Evolutionary conservation across 257 asterid genomes (phyloP).

Genomic region (Plantago major): DNA sequence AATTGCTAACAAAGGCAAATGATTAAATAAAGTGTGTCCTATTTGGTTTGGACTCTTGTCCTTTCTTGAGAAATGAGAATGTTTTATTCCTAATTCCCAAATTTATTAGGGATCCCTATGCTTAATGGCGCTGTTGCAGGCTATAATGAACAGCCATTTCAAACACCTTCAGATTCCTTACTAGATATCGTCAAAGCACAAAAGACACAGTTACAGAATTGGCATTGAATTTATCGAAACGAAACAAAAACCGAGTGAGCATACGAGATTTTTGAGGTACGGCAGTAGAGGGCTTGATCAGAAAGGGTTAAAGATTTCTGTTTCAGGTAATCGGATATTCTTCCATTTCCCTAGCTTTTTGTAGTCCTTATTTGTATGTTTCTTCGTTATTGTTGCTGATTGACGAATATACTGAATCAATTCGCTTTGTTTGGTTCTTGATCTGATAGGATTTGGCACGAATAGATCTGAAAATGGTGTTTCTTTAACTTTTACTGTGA

Average conservation of each 20-base stretch:
- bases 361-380: neutral
- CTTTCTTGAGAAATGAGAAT: neutral
- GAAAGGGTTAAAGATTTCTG: conserved; percentile 18
- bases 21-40: too few relatives aligned
- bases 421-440: conserved; percentile 6
- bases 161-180: neutral
- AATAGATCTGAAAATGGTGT: conserved; percentile 13
- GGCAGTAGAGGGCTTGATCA: conserved; percentile 12
- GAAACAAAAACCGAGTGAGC: conserved; percentile 2
- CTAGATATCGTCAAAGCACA: conserved; percentile 2
- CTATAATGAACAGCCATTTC: neutral
- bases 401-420: too few relatives aligned
- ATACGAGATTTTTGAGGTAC: conserved; percentile 3
- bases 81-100: neutral
- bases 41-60: too few relatives aligned
- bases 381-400: neutral
- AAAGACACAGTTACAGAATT: neutral
- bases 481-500: neutral
- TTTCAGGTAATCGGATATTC: conserved; percentile 28
- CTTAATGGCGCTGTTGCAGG: neutral
- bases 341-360: neutral
- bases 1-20: too few relatives aligned
- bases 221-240: conserved; percentile 17
- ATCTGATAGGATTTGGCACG: neutral
- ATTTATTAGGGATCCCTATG: neutral